phyloP scores from a whole-genome alignment of 2,329 filamentous ascomycete species.

The Aspergillus oerlinghausenensis region DNA sequence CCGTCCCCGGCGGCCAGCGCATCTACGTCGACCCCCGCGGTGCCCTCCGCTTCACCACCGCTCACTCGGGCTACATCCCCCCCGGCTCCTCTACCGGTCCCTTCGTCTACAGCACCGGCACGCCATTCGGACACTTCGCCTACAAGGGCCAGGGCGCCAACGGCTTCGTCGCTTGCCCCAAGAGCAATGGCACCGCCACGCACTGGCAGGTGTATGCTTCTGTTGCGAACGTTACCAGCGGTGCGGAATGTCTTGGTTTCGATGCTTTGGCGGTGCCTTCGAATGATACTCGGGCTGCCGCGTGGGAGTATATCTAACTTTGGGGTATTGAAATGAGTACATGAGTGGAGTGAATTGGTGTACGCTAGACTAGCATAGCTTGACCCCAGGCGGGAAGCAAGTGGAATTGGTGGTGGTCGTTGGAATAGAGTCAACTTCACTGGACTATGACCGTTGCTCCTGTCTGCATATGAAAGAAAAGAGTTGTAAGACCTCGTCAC shows the following conservation, averaged over 20 bases:
- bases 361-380: background rate
- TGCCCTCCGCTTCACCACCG: constrained; percentile 51
- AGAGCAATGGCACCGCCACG: constrained; percentile 28
- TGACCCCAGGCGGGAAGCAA: too few relatives aligned
- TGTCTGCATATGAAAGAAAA: too few relatives aligned
- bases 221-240: constrained; percentile 23
- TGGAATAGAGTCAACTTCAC: too few relatives aligned
- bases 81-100: constrained; percentile 47
- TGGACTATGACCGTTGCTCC: too few relatives aligned
- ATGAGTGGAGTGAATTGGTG: background rate
- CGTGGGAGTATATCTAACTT: constrained; percentile 40
- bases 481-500: too few relatives aligned
- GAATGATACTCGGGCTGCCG: constrained; percentile 14
- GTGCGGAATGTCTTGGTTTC: constrained; percentile 34
- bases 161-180: constrained; percentile 42
- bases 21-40: constrained; percentile 55
- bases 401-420: too few relatives aligned
- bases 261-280: constrained; percentile 26
- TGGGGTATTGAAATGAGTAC: background rate
- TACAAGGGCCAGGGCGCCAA: constrained; percentile 28
- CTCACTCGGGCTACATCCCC: constrained; percentile 52
- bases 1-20: constrained; percentile 59
- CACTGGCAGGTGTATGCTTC: constrained; percentile 21
- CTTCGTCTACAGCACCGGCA: constrained; percentile 41
- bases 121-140: constrained; percentile 22